Evolutionary conservation across 495 filamentous ascomycete genomes (phyloP).

Genomic region (Delitschia confertaspora): DNA sequence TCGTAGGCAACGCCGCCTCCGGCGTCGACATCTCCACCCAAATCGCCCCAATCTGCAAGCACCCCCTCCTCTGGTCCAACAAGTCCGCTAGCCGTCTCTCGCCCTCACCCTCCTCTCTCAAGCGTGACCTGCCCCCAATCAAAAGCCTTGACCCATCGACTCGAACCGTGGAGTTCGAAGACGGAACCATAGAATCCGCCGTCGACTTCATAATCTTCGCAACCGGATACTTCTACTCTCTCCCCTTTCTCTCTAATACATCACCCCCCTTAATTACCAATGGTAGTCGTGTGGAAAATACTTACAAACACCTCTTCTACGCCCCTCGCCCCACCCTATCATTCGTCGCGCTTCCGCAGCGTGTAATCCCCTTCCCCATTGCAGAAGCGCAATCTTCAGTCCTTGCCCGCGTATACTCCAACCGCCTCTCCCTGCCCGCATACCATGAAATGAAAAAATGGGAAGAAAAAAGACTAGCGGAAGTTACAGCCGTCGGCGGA

Average conservation of each 20-base stretch:
- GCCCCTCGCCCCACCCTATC: conserved; percentile 66
- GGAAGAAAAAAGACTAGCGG: conserved; percentile 42
- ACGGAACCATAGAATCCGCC: conserved; percentile 46
- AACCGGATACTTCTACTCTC: conserved; percentile 66
- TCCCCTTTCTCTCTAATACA: conserved; percentile 57
- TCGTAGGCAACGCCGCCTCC: conserved; percentile 72
- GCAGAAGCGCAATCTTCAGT: conserved; percentile 70
- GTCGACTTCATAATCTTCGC: conserved; percentile 64
- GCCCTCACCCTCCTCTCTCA: conserved; percentile 29
- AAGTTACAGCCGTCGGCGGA: too few species aligned
- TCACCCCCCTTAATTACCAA: conserved; percentile 52
- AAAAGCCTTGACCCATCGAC: conserved; percentile 44
- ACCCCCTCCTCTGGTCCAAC: conserved; percentile 47
- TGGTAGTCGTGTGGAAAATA: conserved; percentile 57
- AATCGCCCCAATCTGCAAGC: conserved; percentile 47
- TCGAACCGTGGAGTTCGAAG: conserved; percentile 46
- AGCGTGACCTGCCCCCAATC: conserved; percentile 52
- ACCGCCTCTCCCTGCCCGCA: conserved; percentile 54
- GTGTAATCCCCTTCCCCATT: conserved; percentile 75
- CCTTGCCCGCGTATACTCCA: conserved; percentile 66
- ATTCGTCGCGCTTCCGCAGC: conserved; percentile 65
- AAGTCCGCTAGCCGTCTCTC: conserved; percentile 37
- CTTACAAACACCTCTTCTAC: conserved; percentile 74
- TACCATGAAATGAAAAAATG: conserved; percentile 55
- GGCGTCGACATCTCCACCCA: conserved; percentile 74